Conservation (phyloP, 2,329 filamentous ascomycete genomes). For the Stagonosporopsis chrysanthemi region DNA sequence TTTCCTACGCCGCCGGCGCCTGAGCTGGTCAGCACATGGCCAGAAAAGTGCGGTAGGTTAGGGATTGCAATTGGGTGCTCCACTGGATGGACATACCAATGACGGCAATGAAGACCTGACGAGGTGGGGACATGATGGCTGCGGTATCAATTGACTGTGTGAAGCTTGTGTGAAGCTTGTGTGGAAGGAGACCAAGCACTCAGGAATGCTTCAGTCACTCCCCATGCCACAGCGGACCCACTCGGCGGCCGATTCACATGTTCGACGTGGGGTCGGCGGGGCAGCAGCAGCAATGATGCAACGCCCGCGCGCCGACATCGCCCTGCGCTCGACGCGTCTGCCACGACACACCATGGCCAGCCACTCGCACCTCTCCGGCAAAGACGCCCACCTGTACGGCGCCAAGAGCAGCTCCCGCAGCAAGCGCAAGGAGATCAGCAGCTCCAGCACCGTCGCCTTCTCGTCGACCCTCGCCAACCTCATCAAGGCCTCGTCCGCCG, state of each 20-base stretch:
- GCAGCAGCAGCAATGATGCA: conserved; percentile 20
- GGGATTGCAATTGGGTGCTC: background rate
- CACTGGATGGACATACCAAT: conserved; percentile 45
- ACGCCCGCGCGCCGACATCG: conserved; percentile 38
- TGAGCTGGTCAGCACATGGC: conserved; percentile 46
- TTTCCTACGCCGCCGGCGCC: conserved; percentile 94
- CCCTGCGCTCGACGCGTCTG: conserved; percentile 15
- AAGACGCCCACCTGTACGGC: conserved; percentile 78
- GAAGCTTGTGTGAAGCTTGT: conserved; percentile 6
- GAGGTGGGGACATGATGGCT: conserved; percentile 51
- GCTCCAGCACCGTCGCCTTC: conserved; percentile 80
- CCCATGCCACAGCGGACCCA: conserved; percentile 5
- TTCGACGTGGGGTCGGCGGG: conserved; percentile 18
- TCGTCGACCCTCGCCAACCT: conserved; percentile 85
- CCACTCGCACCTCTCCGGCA: conserved; percentile 39
- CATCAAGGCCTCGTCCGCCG: conserved; percentile 61
- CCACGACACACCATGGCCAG: conserved; percentile 9
- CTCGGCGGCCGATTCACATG: conserved; percentile 14
- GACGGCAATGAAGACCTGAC: conserved; percentile 58
- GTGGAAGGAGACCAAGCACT: conserved; percentile 6
- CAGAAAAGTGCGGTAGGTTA: background rate
- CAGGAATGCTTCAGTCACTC: conserved; percentile 1
- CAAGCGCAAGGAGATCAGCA: conserved; percentile 69
- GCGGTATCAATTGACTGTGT: conserved; percentile 18
- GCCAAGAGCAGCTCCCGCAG: conserved; percentile 66